Base-by-base conservation (phyloP, 306 rosid genomes). In the Cucurbita argyrosperma region DNA sequence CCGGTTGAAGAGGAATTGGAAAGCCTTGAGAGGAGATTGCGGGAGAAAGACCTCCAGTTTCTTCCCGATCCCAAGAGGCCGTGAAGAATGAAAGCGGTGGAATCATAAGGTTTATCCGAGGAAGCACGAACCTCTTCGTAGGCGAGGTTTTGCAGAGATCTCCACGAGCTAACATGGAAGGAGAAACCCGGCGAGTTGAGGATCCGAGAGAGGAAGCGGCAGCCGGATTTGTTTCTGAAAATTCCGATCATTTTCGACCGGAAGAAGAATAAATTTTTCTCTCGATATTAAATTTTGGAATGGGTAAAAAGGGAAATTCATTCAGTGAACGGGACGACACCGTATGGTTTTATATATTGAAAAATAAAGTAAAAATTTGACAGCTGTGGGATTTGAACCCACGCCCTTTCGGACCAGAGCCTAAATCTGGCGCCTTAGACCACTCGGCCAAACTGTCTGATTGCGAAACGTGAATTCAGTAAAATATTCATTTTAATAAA, bases 21-120 rank as follows among this genome's bases (percentile, higher is more conserved):
- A 73, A 94, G 87, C 42, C 78, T 18, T 10, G 92, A 79, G 46
- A 85, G 79, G 64, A 94, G 92, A 75, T 53, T 78, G 77, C 92
- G 88, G 49, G 95, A 86, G 85, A 90, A 90, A 35, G 97, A 87
- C 82, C 85, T 72, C 98, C 98, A 94, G 49, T 90, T 94, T 84
- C 95, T 79, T 19, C 77, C 77, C 16, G 96, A 90, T 81, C 98
- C 98, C 49, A 90, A 71, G 19, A 94, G 92, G 76, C 97, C 94
- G 57, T 93, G 98, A 80, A 93, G 85, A 70, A 93, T 54, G 51
- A 93, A 83, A 54, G 94, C 96, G 1, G 97, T 93, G 15, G 82
- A 88, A 59, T 87, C 79, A 89, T 84, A 79, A 8, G 90, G 94
- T 26, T 80, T 74, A 40, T 85, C 80, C 1, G 87, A 69, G 7